Evolutionary conservation across 1,284 basidiomycete genomes (phyloP), one percentile per base, ranked within the genome.

Genomic region (Pseudozyma thailandica): DNA sequence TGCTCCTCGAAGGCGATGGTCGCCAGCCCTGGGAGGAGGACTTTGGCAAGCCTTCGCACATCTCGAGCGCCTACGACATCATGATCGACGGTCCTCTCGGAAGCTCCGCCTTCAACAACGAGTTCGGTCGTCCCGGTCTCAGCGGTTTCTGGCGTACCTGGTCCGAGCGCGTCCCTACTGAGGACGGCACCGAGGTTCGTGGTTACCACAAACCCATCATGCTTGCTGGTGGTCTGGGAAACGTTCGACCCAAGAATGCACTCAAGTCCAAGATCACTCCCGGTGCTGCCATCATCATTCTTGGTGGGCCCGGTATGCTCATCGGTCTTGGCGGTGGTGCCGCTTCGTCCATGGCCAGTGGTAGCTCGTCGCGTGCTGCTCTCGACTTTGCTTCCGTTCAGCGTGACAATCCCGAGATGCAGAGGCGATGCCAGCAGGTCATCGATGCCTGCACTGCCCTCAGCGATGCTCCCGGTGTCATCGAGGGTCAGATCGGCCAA

Each of bases 161-260:
- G 58, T 80, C 71, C 48, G 77, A 81, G 51, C 68, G 75, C 4
- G 73, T 82, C 46, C 74, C 79, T 25, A 48, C 50, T 45, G 65
- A 60, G 16, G 68, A 61, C 46, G 31, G 42, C 6, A 33, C 39
- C 45, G 90, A 94, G 81, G 86, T 94, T n/a, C 87, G 94, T 58
- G 95, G 95, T 0, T 99, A 97, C 85, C 96, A 98, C 86, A 99
- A 99, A 84, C 95, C 95, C 15, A 97, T 99, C 86, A 99, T 99
- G 96, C 91, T 98, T 71, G 96, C 96, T 16, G 95, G 95, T 47
- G 95, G 95, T 38, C 89, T 95, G 60, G 95, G 95, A 9, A 97
- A 92, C 78, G 94, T 98, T 35, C 88, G 80, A 16, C 80, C 80
- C 44, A 59, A 75, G 52, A 75, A 79, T 53, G 75, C 77, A 12